Evolutionary conservation across 768 basidiomycete species (phyloP).

Genomic region (Crepidotus variabilis): DNA sequence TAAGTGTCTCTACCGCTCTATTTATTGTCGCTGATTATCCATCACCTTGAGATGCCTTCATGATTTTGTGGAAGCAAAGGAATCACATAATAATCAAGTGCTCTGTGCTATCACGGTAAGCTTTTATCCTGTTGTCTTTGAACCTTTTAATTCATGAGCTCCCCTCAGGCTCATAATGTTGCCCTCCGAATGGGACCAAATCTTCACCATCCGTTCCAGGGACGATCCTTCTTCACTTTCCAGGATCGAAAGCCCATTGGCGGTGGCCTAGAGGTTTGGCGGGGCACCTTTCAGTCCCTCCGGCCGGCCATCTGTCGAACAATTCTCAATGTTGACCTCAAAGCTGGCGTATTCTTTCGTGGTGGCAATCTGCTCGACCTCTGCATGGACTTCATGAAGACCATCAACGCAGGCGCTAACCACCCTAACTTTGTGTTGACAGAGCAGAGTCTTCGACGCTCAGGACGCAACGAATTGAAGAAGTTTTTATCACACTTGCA

Average conservation of each 20-base stretch:
- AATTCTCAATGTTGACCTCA: constrained; percentile 74
- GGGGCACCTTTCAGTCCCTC: constrained; percentile 79
- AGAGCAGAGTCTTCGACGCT: not conserved
- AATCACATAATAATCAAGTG: constrained; percentile 57
- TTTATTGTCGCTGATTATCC: not conserved
- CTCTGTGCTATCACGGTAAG: constrained; percentile 50
- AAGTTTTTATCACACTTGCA: not conserved
- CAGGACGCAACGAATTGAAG: not conserved
- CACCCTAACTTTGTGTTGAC: not conserved
- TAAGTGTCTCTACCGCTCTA: constrained; percentile 8
- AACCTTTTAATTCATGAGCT: not conserved
- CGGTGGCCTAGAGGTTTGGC: constrained; percentile 65
- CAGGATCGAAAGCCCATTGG: constrained; percentile 51
- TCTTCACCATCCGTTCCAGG: constrained; percentile 63
- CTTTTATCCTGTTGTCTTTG: constrained; percentile 9
- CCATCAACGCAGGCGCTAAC: not conserved
- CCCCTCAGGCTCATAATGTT: constrained; percentile 61
- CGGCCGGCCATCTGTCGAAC: constrained; percentile 64
- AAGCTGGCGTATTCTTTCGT: constrained; percentile 73
- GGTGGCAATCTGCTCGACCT: constrained; percentile 55
- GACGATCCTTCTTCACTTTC: constrained; percentile 70
- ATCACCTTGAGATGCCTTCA: constrained; percentile 44
- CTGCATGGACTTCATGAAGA: not conserved
- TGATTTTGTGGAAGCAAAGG: constrained; percentile 54
- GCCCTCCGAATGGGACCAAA: constrained; percentile 75